Conservation (phyloP, 441 rosid species). For the Mallotus repandus region DNA sequence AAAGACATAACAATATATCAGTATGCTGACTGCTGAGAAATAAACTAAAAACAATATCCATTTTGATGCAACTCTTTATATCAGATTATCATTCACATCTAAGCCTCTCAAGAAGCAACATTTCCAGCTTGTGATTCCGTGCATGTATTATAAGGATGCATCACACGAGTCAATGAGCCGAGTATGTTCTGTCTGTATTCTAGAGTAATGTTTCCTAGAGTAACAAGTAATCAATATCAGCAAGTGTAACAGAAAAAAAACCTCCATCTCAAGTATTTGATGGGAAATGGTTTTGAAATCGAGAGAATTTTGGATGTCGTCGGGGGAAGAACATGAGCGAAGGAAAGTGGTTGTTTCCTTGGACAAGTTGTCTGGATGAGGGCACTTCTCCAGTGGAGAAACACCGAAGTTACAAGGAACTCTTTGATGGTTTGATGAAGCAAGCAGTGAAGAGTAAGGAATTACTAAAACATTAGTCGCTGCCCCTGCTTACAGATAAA, state of each 20-base stretch:
- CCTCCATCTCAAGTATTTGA: slow-evolving; percentile 43
- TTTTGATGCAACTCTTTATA: background rate
- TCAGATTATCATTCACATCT: background rate
- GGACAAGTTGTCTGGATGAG: slow-evolving; percentile 26
- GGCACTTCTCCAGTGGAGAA: slow-evolving; percentile 41
- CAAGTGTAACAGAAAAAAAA: slow-evolving; percentile 11
- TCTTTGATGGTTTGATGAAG: slow-evolving; percentile 32
- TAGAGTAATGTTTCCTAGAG: background rate
- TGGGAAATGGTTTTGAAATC: slow-evolving; percentile 26
- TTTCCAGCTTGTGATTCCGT: background rate
- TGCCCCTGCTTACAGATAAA: slow-evolving; percentile 37
- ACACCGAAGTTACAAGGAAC: slow-evolving; percentile 26
- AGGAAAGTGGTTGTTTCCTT: slow-evolving; percentile 25
- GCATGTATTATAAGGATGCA: background rate
- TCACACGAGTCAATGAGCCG: background rate
- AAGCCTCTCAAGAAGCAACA: background rate
- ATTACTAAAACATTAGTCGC: slow-evolving; percentile 40
- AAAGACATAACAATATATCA: background rate
- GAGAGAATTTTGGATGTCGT: slow-evolving; percentile 17
- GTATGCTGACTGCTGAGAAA: background rate
- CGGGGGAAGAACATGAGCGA: slow-evolving; percentile 19
- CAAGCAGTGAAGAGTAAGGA: slow-evolving; percentile 27
- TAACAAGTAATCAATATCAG: background rate
- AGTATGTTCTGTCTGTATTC: background rate
- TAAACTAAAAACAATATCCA: background rate